phyloP scores from a whole-genome alignment of 805 yeast genomes.

The Lipomyces japonicus region DNA sequence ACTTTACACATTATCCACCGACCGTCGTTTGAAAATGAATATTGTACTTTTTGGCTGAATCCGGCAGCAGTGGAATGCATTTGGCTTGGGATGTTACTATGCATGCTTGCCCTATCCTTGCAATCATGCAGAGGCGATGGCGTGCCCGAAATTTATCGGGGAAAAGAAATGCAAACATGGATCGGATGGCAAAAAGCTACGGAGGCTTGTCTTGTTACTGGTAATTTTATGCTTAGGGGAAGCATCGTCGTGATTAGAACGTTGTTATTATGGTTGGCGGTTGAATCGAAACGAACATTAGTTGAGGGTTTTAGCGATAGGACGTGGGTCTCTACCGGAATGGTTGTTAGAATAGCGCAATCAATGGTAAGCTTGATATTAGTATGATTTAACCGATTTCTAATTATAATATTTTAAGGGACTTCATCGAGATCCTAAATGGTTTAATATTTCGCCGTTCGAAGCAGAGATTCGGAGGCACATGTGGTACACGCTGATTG shows the following conservation, averaged over 20 bases:
- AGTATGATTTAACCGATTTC: background rate
- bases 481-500: constrained; percentile 32
- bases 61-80: constrained; percentile 33
- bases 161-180: constrained; percentile 29
- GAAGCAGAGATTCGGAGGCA: constrained; percentile 35
- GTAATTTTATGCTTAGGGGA: constrained; percentile 34
- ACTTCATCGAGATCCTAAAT: constrained; percentile 38
- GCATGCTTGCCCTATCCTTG: constrained; percentile 33
- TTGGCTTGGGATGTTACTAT: constrained; percentile 35
- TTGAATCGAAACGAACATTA: constrained; percentile 26
- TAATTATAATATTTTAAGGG: constrained; percentile 26
- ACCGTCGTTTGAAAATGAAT: constrained; percentile 33
- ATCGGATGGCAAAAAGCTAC: constrained; percentile 33
- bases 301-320: constrained; percentile 30
- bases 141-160: constrained; percentile 28
- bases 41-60: constrained; percentile 34
- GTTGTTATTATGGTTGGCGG: constrained; percentile 34
- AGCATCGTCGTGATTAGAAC: constrained; percentile 34
- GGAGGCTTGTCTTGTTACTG: constrained; percentile 35
- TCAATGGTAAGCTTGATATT: constrained; percentile 30
- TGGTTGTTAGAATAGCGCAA: constrained; percentile 35
- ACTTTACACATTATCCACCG: constrained; percentile 33
- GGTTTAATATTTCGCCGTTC: constrained; percentile 35
- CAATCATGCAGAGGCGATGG: constrained; percentile 31
- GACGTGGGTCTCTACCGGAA: constrained; percentile 35